A percentile compares a stretch with the other conserved stretches of the same genome.
Conservation (phyloP, 139 green algal genomes). For the Micractinium conductrix region DNA sequence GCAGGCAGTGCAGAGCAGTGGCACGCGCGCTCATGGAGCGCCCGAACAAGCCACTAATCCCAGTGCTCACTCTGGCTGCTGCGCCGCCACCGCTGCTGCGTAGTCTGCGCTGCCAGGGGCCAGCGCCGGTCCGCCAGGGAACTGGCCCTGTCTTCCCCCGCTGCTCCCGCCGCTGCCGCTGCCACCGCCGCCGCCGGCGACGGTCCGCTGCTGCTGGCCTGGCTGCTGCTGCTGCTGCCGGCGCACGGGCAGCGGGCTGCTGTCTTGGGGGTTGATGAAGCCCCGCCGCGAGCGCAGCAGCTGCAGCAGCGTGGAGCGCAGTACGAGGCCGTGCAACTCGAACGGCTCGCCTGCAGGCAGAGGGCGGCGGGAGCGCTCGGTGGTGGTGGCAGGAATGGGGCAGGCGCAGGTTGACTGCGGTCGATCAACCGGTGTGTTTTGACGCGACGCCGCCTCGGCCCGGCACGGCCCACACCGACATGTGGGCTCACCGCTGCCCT, state of each 20-base stretch:
- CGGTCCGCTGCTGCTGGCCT: background rate
- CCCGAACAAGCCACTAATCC: background rate
- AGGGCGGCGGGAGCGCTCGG: no score
- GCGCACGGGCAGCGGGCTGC: background rate
- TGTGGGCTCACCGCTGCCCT: background rate
- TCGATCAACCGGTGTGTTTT: no score
- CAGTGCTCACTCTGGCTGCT: constrained; percentile 11
- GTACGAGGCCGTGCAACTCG: constrained; percentile 23
- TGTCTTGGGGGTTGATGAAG: background rate
- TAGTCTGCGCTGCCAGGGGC: constrained; percentile 6
- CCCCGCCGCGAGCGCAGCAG: constrained; percentile 26
- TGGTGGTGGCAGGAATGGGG: background rate
- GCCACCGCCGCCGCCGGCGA: background rate
- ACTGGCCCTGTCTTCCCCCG: background rate
- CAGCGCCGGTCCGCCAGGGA: constrained; percentile 2
- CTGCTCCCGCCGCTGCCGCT: background rate
- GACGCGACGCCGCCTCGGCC: no score
- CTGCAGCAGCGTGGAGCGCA: constrained; percentile 26
- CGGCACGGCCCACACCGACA: background rate
- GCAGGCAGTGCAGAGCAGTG: background rate
- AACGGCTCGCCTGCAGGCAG: constrained; percentile 29
- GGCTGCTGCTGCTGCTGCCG: background rate
- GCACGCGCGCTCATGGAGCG: background rate
- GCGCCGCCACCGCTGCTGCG: constrained; percentile 2
- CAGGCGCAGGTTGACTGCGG: background rate